phyloP scores from a whole-genome alignment of 2,329 filamentous ascomycete species.

The Fusarium fujikuroi region DNA sequence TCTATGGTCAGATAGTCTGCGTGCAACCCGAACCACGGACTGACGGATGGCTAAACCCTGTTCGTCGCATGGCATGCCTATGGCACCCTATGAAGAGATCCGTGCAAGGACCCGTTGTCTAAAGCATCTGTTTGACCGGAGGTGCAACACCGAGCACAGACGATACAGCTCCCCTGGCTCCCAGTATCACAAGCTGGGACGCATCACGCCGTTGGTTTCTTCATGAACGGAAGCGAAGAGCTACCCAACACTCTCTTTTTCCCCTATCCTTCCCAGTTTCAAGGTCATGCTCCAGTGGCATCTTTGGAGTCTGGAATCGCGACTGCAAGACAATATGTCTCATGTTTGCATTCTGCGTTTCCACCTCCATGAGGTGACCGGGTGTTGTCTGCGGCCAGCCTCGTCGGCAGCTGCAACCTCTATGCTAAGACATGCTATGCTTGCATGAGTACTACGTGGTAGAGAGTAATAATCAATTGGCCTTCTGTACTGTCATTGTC shows the following conservation, averaged over 20 bases:
- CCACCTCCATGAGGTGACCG: slow-evolving; percentile 1
- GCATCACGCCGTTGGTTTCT: slow-evolving; percentile 19
- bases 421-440: slow-evolving; percentile 19
- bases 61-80: slow-evolving; percentile 36
- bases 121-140: slow-evolving; percentile 23
- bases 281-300: neutral
- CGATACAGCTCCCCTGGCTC: neutral
- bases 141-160: slow-evolving; percentile 34
- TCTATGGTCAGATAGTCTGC: slow-evolving; percentile 12
- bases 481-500: slow-evolving; percentile 14
- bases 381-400: slow-evolving; percentile 30
- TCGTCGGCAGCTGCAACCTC: slow-evolving; percentile 33
- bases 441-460: slow-evolving; percentile 13
- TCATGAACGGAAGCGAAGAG: neutral
- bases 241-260: slow-evolving; percentile 8
- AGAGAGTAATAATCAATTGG: neutral
- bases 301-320: neutral
- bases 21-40: slow-evolving; percentile 34
- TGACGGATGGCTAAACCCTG: slow-evolving; percentile 38
- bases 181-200: slow-evolving; percentile 13
- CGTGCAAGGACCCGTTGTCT: slow-evolving; percentile 26
- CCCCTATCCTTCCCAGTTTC: neutral
- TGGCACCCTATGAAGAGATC: slow-evolving; percentile 26
- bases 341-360: neutral
- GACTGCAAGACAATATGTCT: slow-evolving; percentile 1